Evolutionary conservation across 2,329 filamentous ascomycete species (phyloP), one percentile per base, ranked within the genome.

Genomic region (Hymenoscyphus scutula): DNA sequence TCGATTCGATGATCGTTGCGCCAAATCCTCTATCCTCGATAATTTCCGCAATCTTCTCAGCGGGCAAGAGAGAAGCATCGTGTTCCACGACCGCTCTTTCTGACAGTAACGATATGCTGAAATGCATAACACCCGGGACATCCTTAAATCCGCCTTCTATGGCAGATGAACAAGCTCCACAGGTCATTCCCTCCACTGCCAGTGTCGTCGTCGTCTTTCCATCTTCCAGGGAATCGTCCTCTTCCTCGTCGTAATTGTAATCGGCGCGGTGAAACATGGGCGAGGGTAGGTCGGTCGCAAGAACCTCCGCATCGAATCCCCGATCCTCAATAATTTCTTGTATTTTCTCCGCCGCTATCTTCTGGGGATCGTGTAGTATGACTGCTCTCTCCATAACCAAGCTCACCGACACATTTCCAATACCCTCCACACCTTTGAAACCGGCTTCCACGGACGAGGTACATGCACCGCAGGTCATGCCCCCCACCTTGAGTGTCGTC

Each of bases 301-400:
- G 78, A n/a, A 96, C 84, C 68, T 92, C 86, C 45, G 92, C 92
- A 72, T 97, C 94, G 74, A 98, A 98, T 0, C 93, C 93, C 64
- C 91, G 85, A 75, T 96, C 92, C 71, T 97, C 92, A 68, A 97
- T 95, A 38, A 90, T 92, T 68, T 96, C 91, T 73, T 85, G 86
- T 64, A 98, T 84, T 69, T 88, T 79, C 41, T 93, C 89, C 64
- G 92, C 84, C 15, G 91, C 79, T 59, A 98, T 84, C 59, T 84
- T 83, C 61, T 83, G 79, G 1, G 91, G 86, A 76, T 98, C 89
- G 77, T 99, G 95, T 77, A 93, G 89, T 38, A 98, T 82, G 51
- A 98, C 93, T n/a, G 94, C 95, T 64, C 94, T 87, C 76, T 97
- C 93, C 87, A 97, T 96, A 61, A 97, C 90, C 70, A 99, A 80